These are phyloP conservation scores for Penicillium robsamsonii DNA, from an alignment of 495 filamentous ascomycete species.

Conservation along the genomic window DNA sequence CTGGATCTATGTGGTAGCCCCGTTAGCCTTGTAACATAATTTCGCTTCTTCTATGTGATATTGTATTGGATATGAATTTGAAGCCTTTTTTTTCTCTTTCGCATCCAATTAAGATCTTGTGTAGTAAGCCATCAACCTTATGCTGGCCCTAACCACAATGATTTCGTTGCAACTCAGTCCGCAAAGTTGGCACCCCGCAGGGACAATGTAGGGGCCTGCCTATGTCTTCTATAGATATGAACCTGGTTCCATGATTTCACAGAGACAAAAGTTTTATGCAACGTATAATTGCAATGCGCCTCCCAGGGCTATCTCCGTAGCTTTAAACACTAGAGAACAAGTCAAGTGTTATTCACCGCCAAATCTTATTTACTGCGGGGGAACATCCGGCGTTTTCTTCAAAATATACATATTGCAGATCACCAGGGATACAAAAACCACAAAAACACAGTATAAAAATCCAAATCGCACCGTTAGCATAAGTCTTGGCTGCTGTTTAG, in stretches of 20 bases:
- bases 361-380: slow-evolving; percentile 17
- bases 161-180: not conserved
- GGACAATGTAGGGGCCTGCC: no score
- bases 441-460: not conserved
- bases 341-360: slow-evolving; percentile 15
- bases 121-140: not conserved
- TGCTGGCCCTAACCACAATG: not conserved
- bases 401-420: slow-evolving; percentile 2
- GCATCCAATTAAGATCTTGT: not conserved
- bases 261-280: no score
- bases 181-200: no score
- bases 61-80: slow-evolving; percentile 14
- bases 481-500: not conserved
- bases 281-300: not conserved
- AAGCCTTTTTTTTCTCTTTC: not conserved
- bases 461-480: not conserved
- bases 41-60: slow-evolving; percentile 20
- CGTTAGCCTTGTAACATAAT: slow-evolving; percentile 1
- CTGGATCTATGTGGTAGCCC: slow-evolving; percentile 3
- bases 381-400: not conserved
- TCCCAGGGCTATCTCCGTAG: not conserved
- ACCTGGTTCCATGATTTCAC: not conserved
- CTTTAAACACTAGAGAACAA: not conserved
- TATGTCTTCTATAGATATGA: not conserved
- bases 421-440: not conserved